These are phyloP conservation scores for Nothophoma quercina DNA, from an alignment of 2,329 filamentous ascomycete species.

Conservation along the genomic window DNA sequence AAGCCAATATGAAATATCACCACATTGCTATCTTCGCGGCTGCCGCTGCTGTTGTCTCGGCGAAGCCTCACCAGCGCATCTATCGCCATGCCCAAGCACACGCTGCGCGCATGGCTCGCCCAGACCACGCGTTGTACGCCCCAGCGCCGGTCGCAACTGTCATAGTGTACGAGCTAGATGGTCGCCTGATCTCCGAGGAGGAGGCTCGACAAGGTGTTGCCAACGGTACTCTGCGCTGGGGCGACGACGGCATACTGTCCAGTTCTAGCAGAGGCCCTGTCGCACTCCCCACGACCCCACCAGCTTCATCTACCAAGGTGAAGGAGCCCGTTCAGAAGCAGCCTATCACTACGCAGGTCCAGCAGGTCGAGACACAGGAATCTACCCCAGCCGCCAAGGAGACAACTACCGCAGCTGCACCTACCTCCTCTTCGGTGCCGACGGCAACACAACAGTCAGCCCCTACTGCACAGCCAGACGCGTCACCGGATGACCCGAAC, in stretches of 20 bases:
- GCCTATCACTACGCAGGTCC: conserved; percentile 6
- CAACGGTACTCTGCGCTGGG: conserved; percentile 70
- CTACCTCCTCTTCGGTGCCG: conserved; percentile 38
- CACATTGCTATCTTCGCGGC: conserved; percentile 46
- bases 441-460: conserved; percentile 17
- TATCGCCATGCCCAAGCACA: conserved; percentile 58
- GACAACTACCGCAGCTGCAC: conserved; percentile 14
- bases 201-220: conserved; percentile 76
- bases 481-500: conserved; percentile 21
- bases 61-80: conserved; percentile 66
- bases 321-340: conserved; percentile 9
- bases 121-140: conserved; percentile 58
- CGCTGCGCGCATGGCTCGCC: conserved; percentile 56
- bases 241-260: conserved; percentile 65
- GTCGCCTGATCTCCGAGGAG: conserved; percentile 64
- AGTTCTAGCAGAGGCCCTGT: conserved; percentile 26
- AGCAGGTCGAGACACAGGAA: not conserved
- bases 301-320: conserved; percentile 13
- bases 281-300: conserved; percentile 26
- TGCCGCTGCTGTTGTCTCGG: conserved; percentile 60
- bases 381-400: not conserved
- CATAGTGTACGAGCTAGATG: conserved; percentile 76
- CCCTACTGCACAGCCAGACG: conserved; percentile 16
- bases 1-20: conserved; percentile 46
- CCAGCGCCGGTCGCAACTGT: conserved; percentile 67